phyloP scores from a whole-genome alignment of 1,284 basidiomycete genomes.

The Peniophora sp. region DNA sequence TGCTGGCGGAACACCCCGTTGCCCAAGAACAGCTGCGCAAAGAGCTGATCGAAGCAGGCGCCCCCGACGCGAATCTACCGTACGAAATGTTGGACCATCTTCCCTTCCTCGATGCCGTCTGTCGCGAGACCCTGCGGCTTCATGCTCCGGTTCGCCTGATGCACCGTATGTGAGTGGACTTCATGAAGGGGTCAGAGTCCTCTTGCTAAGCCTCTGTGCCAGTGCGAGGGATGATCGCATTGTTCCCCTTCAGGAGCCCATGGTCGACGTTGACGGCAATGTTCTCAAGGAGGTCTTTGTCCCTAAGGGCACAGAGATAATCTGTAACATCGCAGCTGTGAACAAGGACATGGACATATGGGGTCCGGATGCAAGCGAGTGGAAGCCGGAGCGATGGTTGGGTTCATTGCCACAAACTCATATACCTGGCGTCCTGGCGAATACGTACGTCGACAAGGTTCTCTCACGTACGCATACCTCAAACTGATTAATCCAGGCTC shows the following conservation, averaged over 20 bases:
- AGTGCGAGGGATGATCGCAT: constrained; percentile 4
- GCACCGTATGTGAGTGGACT: background rate
- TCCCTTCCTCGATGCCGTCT: background rate
- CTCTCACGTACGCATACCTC: background rate
- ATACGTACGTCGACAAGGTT: constrained; percentile 1
- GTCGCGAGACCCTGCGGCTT: background rate
- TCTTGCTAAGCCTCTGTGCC: background rate
- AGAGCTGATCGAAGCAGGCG: background rate
- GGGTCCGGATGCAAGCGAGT: constrained; percentile 18
- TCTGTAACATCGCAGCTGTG: constrained; percentile 11
- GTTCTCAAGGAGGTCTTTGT: background rate
- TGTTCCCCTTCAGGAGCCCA: constrained; percentile 13
- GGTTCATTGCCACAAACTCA: constrained; percentile 1
- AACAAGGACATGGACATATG: constrained; percentile 15
- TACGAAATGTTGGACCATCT: background rate
- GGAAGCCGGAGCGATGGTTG: constrained; percentile 20
- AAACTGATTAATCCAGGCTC: background rate
- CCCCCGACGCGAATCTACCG: background rate
- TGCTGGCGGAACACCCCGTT: background rate
- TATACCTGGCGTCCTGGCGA: constrained; percentile 2
- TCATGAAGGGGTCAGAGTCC: background rate
- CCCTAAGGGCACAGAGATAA: constrained; percentile 3
- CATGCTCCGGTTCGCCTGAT: background rate
- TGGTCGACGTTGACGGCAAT: constrained; percentile 11
- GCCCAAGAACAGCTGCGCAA: background rate